Percentiles rank a stretch among this genome's conserved stretches.
These are phyloP conservation scores for Lactarius hengduanensis DNA, from an alignment of 768 basidiomycete genomes.

Conservation along the genomic window DNA sequence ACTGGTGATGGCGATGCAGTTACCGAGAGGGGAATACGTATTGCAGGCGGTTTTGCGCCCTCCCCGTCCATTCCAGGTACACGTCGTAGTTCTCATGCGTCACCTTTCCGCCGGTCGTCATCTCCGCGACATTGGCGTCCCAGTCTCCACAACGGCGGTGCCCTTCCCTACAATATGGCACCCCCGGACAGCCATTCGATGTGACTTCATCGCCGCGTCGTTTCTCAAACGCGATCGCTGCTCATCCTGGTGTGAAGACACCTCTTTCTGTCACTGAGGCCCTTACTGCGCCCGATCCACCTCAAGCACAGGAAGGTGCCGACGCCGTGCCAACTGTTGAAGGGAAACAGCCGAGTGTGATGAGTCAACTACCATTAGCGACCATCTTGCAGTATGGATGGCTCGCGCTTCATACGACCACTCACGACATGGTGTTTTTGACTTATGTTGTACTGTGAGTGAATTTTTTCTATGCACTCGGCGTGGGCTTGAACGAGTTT, in stretches of 20 bases:
- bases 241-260: slow-evolving; percentile 77
- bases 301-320: slow-evolving; percentile 38
- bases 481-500: slow-evolving; percentile 10
- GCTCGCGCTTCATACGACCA: slow-evolving; percentile 83
- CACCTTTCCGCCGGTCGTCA: slow-evolving; percentile 29
- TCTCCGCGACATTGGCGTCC: slow-evolving; percentile 20
- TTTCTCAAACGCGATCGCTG: slow-evolving; percentile 65
- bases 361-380: slow-evolving; percentile 73
- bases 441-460: slow-evolving; percentile 71
- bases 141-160: slow-evolving; percentile 21
- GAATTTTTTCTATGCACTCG: background rate
- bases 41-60: background rate
- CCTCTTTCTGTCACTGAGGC: slow-evolving; percentile 79
- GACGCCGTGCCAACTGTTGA: slow-evolving; percentile 41
- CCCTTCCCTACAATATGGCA: slow-evolving; percentile 26
- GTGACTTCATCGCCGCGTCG: slow-evolving; percentile 46
- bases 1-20: slow-evolving; percentile 6
- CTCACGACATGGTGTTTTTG: slow-evolving; percentile 89
- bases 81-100: slow-evolving; percentile 11
- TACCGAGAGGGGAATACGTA: slow-evolving; percentile 14
- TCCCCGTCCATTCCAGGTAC: slow-evolving; percentile 17
- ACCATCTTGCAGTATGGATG: slow-evolving; percentile 91
- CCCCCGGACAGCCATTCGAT: slow-evolving; percentile 33
- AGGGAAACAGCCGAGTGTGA: slow-evolving; percentile 62
- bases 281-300: slow-evolving; percentile 41